phyloP scores from a whole-genome alignment of 805 yeast species.

The Isabelozyma rhagii region DNA sequence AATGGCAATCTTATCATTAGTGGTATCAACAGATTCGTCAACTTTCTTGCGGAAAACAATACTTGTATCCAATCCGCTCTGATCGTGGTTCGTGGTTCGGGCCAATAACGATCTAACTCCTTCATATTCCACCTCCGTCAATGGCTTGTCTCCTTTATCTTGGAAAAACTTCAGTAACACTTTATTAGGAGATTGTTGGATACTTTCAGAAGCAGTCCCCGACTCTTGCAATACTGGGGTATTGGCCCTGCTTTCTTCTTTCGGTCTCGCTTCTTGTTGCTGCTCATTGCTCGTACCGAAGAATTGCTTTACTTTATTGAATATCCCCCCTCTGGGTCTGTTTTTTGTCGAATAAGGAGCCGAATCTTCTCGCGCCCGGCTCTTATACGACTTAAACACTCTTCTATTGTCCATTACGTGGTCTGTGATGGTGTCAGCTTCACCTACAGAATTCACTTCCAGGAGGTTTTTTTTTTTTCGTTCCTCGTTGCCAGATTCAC shows the following conservation, averaged over 20 bases:
- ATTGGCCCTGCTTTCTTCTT: slow-evolving; percentile 1
- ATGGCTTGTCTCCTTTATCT: slow-evolving; percentile 71
- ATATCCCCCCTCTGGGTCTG: slow-evolving; percentile 13
- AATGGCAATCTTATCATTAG: not conserved
- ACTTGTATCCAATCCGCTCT: not conserved
- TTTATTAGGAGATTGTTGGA: slow-evolving; percentile 39
- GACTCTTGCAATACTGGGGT: slow-evolving; percentile 4
- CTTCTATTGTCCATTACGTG: slow-evolving; percentile 25
- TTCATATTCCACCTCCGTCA: slow-evolving; percentile 72
- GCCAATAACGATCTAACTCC: slow-evolving; percentile 67
- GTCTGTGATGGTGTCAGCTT: not conserved
- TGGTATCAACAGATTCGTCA: not conserved
- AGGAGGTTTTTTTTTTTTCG: not conserved
- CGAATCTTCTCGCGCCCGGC: slow-evolving; percentile 9
- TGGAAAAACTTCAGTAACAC: slow-evolving; percentile 66
- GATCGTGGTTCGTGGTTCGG: slow-evolving; percentile 1
- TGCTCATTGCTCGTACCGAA: slow-evolving; percentile 7
- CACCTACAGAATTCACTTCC: not conserved
- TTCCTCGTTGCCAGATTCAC: not conserved
- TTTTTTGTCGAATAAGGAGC: slow-evolving; percentile 16
- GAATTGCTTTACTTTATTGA: slow-evolving; percentile 23
- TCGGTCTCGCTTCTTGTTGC: not conserved
- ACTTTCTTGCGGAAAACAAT: not conserved
- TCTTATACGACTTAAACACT: slow-evolving; percentile 20
- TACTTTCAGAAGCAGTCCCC: slow-evolving; percentile 1